Evolutionary conservation across 2,329 filamentous ascomycete species (phyloP).

Genomic region (Septoria petroselini): DNA sequence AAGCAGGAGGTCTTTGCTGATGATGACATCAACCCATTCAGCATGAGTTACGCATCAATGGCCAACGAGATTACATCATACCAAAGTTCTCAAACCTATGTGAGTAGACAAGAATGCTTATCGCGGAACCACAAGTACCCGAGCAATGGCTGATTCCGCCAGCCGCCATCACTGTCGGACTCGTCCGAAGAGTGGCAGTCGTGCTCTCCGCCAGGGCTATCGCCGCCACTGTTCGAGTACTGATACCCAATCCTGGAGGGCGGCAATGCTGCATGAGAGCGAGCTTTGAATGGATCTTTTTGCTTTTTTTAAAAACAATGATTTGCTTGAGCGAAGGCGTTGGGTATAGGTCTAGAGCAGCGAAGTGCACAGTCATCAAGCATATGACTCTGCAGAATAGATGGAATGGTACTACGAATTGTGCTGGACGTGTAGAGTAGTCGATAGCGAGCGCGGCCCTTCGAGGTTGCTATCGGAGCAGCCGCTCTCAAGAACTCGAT

Average conservation of each 20-base stretch:
- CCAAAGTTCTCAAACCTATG: conserved; percentile 68
- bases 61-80: conserved; percentile 51
- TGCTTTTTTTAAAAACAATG: too few relatives aligned
- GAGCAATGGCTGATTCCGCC: conserved; percentile 35
- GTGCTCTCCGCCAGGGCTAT: conserved; percentile 42
- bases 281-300: too few relatives aligned
- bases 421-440: too few relatives aligned
- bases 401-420: too few relatives aligned
- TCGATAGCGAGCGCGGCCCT: too few relatives aligned
- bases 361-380: too few relatives aligned
- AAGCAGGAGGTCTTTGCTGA: conserved; percentile 63
- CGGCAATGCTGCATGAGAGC: too few relatives aligned
- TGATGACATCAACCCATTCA: conserved; percentile 63
- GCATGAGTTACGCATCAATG: conserved; percentile 66
- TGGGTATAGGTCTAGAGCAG: too few relatives aligned
- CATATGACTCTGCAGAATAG: too few relatives aligned
- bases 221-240: conserved; percentile 1
- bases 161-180: conserved; percentile 76
- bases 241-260: background rate
- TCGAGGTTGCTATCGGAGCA: too few relatives aligned
- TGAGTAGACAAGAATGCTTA: conserved; percentile 45
- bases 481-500: too few relatives aligned
- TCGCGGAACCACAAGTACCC: conserved; percentile 23
- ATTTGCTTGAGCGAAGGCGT: too few relatives aligned
- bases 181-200: conserved; percentile 61